Percentiles rank a stretch among this genome's conserved stretches.
phyloP scores from a whole-genome alignment of 768 basidiomycete species.

The Boletus barrowsii region DNA sequence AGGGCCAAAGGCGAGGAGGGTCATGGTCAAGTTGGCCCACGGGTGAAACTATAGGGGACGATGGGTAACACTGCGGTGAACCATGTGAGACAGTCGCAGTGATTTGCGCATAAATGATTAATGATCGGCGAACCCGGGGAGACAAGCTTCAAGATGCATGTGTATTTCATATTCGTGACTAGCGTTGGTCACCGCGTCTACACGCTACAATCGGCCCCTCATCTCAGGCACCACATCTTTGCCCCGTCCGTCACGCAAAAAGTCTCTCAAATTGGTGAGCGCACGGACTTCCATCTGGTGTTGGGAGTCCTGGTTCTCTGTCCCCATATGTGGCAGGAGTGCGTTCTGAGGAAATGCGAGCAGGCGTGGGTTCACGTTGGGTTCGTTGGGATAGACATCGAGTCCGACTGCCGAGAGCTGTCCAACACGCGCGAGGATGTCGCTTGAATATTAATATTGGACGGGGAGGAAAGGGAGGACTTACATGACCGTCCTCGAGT shows the following conservation, averaged over 20 bases:
- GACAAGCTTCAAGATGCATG: too few species aligned
- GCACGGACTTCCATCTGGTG: constrained; percentile 84
- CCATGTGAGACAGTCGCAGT: too few species aligned
- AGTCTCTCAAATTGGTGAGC: constrained; percentile 72
- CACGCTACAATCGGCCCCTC: constrained; percentile 14
- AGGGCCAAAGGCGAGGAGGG: constrained; percentile 54
- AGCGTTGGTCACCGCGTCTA: too few species aligned
- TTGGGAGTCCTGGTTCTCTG: constrained; percentile 79
- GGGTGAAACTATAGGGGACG: constrained; percentile 9
- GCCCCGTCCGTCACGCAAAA: constrained; percentile 58
- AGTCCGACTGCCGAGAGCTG: constrained; percentile 54
- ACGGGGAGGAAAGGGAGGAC: too few species aligned
- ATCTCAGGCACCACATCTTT: constrained; percentile 66
- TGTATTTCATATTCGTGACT: too few species aligned
- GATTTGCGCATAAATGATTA: too few species aligned
- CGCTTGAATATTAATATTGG: too few species aligned
- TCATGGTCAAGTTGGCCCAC: constrained; percentile 19
- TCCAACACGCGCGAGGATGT: constrained; percentile 23
- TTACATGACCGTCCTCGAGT: constrained; percentile 59
- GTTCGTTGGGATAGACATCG: constrained; percentile 86
- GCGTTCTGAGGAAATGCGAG: constrained; percentile 81
- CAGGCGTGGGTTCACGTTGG: constrained; percentile 72
- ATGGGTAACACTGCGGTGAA: too few species aligned
- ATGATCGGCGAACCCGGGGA: too few species aligned
- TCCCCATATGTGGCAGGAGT: constrained; percentile 91